Percentiles rank a stretch among this genome's conserved stretches.
Evolutionary conservation across 306 rosid genomes (phyloP).

Genomic region (Corylus americana): DNA sequence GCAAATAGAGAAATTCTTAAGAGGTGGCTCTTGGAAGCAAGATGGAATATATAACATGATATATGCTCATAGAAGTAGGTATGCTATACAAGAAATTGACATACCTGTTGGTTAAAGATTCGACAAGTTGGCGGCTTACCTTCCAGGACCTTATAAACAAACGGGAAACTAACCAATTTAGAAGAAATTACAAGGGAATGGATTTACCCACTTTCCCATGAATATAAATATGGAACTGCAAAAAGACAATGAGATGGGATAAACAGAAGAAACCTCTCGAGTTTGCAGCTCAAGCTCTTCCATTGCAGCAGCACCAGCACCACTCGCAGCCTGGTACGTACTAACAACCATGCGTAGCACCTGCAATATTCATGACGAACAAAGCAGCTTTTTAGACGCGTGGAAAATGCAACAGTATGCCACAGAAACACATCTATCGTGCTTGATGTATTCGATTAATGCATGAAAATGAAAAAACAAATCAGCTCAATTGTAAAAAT

Average conservation of each 20-base stretch:
- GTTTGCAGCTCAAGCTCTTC: conserved; percentile 96
- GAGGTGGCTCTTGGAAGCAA: conserved; percentile 16
- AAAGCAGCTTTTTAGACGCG: neutral
- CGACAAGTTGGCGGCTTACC: conserved; percentile 84
- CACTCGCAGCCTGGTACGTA: conserved; percentile 98
- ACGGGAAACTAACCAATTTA: conserved; percentile 17
- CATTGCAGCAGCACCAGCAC: conserved; percentile 99
- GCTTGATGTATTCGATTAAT: neutral
- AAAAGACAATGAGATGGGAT: conserved; percentile 12
- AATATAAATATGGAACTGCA: neutral
- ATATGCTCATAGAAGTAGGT: neutral
- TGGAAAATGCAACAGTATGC: neutral
- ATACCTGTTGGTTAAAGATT: conserved; percentile 82
- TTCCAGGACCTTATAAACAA: conserved; percentile 58
- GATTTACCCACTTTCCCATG: neutral
- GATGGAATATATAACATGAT: neutral
- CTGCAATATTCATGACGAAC: conserved; percentile 45
- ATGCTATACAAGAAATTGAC: conserved; percentile 10
- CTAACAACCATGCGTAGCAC: conserved; percentile 94
- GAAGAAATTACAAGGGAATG: conserved; percentile 5
- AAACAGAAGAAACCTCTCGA: conserved; percentile 64
- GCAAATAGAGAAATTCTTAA: conserved; percentile 38
- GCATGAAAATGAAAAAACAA: neutral
- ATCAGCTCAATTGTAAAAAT: neutral
- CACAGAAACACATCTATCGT: neutral